Conservation (phyloP, 192 early-diverging fungal genomes). For the Dissophora ornata region DNA sequence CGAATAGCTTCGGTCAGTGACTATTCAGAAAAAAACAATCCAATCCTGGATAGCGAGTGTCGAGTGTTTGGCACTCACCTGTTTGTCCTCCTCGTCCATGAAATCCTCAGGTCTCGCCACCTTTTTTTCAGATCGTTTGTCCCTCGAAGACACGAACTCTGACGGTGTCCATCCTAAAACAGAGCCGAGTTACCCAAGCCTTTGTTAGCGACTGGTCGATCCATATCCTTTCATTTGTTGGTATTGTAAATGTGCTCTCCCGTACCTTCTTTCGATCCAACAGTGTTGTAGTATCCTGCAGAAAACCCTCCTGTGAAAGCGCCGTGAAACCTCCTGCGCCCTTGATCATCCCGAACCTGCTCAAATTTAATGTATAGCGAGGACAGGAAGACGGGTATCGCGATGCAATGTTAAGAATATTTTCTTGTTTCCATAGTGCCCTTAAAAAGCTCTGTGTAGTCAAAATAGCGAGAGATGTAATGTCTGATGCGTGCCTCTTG, state of each 20-base stretch:
- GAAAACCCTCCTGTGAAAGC: slow-evolving; percentile 96
- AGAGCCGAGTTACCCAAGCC: too few relatives aligned
- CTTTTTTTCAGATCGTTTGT: slow-evolving; percentile 64
- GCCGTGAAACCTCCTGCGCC: slow-evolving; percentile 86
- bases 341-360: slow-evolving; percentile 71
- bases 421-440: too few relatives aligned
- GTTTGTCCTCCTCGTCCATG: slow-evolving; percentile 97
- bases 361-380: not conserved
- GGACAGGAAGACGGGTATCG: too few relatives aligned
- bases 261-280: slow-evolving; percentile 94
- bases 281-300: slow-evolving; percentile 95
- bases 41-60: not conserved
- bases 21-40: not conserved
- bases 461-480: not conserved
- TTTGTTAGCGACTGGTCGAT: not conserved
- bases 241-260: not conserved
- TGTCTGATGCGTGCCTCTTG: slow-evolving; percentile 26
- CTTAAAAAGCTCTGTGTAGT: too few relatives aligned
- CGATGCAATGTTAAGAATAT: too few relatives aligned
- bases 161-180: slow-evolving; percentile 78
- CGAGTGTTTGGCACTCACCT: slow-evolving; percentile 59
- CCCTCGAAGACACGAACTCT: slow-evolving; percentile 82
- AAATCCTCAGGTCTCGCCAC: slow-evolving; percentile 80
- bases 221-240: not conserved
- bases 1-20: not conserved